A percentile compares a stretch with the other conserved stretches of the same genome.
These are phyloP conservation scores for Magnusiomyces tetraspermus DNA, from an alignment of 1,139 yeast species.

Conservation along the genomic window DNA sequence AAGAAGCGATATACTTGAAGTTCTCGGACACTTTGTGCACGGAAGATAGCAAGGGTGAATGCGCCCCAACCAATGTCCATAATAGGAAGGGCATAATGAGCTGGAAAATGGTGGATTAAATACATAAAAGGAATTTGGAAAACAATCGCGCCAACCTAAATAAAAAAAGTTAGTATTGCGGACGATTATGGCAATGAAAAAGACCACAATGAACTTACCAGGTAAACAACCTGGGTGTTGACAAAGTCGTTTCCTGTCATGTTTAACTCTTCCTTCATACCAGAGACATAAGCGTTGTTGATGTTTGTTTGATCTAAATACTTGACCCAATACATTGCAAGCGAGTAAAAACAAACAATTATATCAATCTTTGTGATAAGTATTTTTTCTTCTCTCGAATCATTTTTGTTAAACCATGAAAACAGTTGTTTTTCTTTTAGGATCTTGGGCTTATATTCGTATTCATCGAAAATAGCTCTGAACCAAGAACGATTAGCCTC, in stretches of 20 bases:
- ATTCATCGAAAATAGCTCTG: conserved; percentile 36
- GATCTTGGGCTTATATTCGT: conserved; percentile 42
- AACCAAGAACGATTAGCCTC: conserved; percentile 55
- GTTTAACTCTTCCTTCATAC: conserved; percentile 48
- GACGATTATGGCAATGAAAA: conserved; percentile 42
- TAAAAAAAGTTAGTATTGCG: not conserved
- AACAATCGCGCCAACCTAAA: conserved; percentile 51
- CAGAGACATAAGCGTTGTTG: conserved; percentile 62
- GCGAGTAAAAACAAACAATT: conserved; percentile 48
- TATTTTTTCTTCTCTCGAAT: conserved; percentile 44
- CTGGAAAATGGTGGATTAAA: conserved; percentile 38
- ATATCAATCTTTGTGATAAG: conserved; percentile 55
- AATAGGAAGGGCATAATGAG: conserved; percentile 46
- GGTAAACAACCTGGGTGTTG: conserved; percentile 49
- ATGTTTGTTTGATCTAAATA: conserved; percentile 49
- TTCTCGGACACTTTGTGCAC: conserved; percentile 40
- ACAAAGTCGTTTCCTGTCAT: conserved; percentile 62
- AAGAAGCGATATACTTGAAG: conserved; percentile 51
- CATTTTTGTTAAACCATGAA: conserved; percentile 56
- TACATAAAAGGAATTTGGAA: conserved; percentile 42
- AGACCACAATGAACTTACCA: conserved; percentile 45
- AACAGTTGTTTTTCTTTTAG: conserved; percentile 28
- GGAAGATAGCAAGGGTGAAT: conserved; percentile 48
- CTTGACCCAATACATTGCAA: conserved; percentile 63
- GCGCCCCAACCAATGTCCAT: conserved; percentile 60